Conservation (phyloP, 441 rosid genomes). For the Mallotus repandus region DNA sequence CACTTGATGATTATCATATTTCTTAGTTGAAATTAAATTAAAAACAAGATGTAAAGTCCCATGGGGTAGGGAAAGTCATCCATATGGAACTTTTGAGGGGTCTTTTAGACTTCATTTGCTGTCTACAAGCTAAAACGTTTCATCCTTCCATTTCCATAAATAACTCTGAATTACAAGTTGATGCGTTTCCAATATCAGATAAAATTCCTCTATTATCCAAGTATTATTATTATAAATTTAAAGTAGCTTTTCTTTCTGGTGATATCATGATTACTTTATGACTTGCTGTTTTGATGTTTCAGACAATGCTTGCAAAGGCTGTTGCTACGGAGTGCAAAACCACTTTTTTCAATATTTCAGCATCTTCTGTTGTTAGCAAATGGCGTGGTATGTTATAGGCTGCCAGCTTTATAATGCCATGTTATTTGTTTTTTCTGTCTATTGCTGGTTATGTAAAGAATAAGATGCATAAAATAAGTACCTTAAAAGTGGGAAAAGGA, state of each 20-base stretch:
- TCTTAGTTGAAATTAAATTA: background rate
- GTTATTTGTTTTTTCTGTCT: background rate
- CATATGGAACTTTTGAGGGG: background rate
- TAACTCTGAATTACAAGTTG: background rate
- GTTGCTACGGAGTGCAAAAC: slow-evolving; percentile 99
- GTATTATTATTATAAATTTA: slow-evolving; percentile 2
- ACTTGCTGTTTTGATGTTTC: slow-evolving; percentile 28
- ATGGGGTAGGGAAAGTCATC: slow-evolving; percentile 8
- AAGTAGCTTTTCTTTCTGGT: slow-evolving; percentile 5
- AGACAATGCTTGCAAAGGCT: slow-evolving; percentile 99
- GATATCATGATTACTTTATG: background rate
- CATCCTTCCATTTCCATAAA: background rate
- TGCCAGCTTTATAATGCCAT: background rate
- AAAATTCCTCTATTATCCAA: background rate
- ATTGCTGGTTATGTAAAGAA: background rate
- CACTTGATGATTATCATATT: background rate
- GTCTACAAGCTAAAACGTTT: background rate
- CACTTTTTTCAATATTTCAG: slow-evolving; percentile 96
- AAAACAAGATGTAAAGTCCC: background rate
- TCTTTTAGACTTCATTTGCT: background rate
- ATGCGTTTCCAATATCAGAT: background rate
- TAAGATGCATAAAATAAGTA: background rate
- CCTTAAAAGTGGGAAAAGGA: background rate
- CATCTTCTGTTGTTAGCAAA: slow-evolving; percentile 98
- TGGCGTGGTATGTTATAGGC: slow-evolving; percentile 76